These are phyloP conservation scores for Hyphopichia wangnamkhiaoensis DNA, from an alignment of 1,139 yeast species.

Conservation along the genomic window DNA sequence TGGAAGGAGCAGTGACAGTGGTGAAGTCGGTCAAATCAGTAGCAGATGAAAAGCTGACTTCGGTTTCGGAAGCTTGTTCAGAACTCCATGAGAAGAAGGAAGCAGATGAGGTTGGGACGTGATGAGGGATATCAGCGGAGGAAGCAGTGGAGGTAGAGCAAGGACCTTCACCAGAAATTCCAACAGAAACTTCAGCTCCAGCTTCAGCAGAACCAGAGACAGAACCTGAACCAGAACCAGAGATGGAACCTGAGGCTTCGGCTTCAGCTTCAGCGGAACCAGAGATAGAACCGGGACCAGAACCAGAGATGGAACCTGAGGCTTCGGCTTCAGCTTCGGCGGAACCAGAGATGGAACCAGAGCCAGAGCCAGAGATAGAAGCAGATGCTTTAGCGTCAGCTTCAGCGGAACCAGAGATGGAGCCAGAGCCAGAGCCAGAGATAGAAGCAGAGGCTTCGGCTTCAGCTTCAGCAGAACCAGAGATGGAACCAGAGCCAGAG, in stretches of 20 bases:
- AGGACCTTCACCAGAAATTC: neutral
- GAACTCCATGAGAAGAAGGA: too few species aligned
- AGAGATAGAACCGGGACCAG: neutral
- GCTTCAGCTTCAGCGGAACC: neutral
- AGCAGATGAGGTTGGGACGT: too few species aligned
- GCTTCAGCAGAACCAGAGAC: neutral
- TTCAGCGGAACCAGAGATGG: neutral
- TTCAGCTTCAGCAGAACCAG: neutral
- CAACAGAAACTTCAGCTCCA: constrained; percentile 7
- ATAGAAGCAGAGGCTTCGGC: neutral
- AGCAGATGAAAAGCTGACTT: neutral
- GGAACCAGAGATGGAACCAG: neutral
- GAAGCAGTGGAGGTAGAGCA: neutral
- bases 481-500: neutral
- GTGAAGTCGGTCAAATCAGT: neutral
- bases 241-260: neutral
- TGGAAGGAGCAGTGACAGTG: constrained; percentile 1
- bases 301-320: neutral
- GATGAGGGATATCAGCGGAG: neutral
- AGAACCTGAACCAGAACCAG: neutral
- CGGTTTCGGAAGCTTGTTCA: too few species aligned
- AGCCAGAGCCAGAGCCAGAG: neutral
- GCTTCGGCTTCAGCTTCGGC: neutral
- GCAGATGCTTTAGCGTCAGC: neutral
- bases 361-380: neutral